Conservation (phyloP, 2,329 filamentous ascomycete genomes). For the Plectosphaerella plurivora region DNA sequence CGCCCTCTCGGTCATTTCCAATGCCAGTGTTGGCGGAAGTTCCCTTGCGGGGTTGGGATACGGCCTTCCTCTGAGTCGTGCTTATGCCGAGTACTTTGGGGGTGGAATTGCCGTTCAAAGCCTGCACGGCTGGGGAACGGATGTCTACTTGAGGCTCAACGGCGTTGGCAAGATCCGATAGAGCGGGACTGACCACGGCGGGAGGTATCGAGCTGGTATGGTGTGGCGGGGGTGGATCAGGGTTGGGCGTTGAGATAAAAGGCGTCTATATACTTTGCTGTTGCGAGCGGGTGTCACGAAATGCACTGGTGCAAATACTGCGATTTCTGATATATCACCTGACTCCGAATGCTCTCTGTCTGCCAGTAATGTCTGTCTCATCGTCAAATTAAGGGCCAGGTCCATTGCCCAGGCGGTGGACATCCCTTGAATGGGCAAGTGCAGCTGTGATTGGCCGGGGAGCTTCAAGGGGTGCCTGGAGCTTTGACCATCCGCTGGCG, state of each 20-base stretch:
- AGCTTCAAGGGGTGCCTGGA: conserved; percentile 10
- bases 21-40: conserved; percentile 66
- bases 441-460: not conserved
- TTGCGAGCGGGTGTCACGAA: too few relatives aligned
- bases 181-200: not conserved
- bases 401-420: too few relatives aligned
- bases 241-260: not conserved
- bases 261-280: not conserved
- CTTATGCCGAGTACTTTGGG: conserved; percentile 97
- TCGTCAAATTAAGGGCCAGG: too few relatives aligned
- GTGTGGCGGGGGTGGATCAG: too few relatives aligned
- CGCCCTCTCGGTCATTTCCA: conserved; percentile 71
- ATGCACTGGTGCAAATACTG: too few relatives aligned
- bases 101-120: conserved; percentile 95
- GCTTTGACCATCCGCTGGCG: conserved; percentile 18
- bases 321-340: too few relatives aligned
- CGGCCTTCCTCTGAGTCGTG: conserved; percentile 81
- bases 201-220: not conserved
- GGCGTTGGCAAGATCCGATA: conserved; percentile 53
- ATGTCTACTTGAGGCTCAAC: conserved; percentile 63
- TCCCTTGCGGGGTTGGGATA: conserved; percentile 93
- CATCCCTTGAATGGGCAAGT: not conserved
- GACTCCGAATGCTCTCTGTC: too few relatives aligned
- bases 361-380: too few relatives aligned
- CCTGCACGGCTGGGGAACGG: conserved; percentile 84